Base-by-base conservation (phyloP, 1,284 basidiomycete species). In the Sanghuangporus sanghuang region DNA sequence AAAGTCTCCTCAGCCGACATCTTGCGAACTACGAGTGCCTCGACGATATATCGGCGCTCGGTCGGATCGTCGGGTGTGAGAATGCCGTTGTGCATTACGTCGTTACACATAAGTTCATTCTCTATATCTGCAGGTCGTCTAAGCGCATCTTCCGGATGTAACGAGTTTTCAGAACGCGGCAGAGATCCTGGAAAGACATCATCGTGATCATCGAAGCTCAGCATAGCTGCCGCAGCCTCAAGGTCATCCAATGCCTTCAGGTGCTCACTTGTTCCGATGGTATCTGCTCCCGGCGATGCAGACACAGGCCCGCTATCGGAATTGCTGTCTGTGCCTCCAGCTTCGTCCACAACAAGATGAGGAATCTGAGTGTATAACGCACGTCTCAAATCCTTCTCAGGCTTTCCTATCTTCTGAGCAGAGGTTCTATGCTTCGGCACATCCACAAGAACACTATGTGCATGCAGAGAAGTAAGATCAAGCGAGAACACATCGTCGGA, bases 21-120 rank as follows among this genome's bases (percentile, higher is more conserved):
- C 72, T 92, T 89, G 57, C 88, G 79, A 14, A 91, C 85, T 2
- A 92, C 86, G 36, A 92, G 78, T 1, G 83, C 90, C 71, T 92
- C 90, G n/a, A 92, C 88, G 55, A 92, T 91, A 7, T 89, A 74
- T 8, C 86, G 77, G 3, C 57, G 59, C 35, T 63, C 57, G 48
- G 49, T 42, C 55, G 62, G 69, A 67, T 72, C 72, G 64, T 71
- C 57, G 18, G 61, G 61, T 14, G 56, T 36, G 9, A 63, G 62
- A 21, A 32, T 23, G 23, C 56, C 54, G 18, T 58, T 52, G 57
- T 63, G 48, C 55, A 63, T 57, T 3, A 58, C 6, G 9, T 58
- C 55, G 35, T 38, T 57, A n/a, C 48, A 35, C n/a, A n/a, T 21
- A 16, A 11, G 7, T 9, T 12, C 21, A 39, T 39, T 55, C 53